Evolutionary conservation across 805 yeast species (phyloP).

Genomic region (Yarrowia divulgata): DNA sequence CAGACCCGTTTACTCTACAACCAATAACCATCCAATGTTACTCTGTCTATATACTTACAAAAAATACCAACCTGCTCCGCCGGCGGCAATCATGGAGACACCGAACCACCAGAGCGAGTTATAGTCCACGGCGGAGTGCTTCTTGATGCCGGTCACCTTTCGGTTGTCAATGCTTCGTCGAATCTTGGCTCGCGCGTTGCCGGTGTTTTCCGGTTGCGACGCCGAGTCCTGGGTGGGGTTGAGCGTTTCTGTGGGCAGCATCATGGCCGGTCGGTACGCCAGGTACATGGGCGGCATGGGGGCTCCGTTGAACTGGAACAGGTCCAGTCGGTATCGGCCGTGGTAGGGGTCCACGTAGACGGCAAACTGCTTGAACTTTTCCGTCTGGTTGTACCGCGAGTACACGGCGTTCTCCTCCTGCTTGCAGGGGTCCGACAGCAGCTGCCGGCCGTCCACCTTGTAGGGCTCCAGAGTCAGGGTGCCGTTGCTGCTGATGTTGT

Average conservation of each 20-base stretch:
- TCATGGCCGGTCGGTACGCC: constrained; percentile 92
- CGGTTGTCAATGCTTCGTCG: constrained; percentile 81
- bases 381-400: constrained; percentile 73
- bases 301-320: constrained; percentile 76
- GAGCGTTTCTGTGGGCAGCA: constrained; percentile 91
- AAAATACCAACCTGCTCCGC: constrained; percentile 52
- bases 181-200: constrained; percentile 50
- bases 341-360: constrained; percentile 72
- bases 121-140: constrained; percentile 43
- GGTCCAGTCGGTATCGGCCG: constrained; percentile 78
- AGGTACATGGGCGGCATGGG: constrained; percentile 81
- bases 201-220: constrained; percentile 15
- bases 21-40: background rate
- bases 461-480: constrained; percentile 74
- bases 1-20: no score
- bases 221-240: constrained; percentile 77
- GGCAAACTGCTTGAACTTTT: constrained; percentile 62
- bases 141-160: constrained; percentile 69
- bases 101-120: constrained; percentile 54
- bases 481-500: constrained; percentile 67
- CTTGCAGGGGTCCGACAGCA: constrained; percentile 86
- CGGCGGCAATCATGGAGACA: constrained; percentile 50
- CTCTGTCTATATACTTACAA: constrained; percentile 41
- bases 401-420: constrained; percentile 56
- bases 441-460: constrained; percentile 89